Evolutionary conservation across 345 rosid species (phyloP), one percentile per base, ranked within the genome.

Genomic region (Arabidopsis arenosa): DNA sequence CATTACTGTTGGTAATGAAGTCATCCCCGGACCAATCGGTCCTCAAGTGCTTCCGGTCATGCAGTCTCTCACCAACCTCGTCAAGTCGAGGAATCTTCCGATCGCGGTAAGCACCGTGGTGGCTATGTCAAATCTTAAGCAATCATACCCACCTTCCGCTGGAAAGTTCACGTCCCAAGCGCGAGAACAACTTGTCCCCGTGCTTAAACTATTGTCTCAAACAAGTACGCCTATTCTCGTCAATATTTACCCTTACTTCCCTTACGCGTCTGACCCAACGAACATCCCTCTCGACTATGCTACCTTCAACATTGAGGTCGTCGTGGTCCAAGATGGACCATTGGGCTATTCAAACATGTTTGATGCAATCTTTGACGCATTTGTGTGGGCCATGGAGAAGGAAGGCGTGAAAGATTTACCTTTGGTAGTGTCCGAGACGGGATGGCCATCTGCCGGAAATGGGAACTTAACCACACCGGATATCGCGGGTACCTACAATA

Each of bases 261-360:
- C 54, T 49, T 49, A 49, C 12, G 54, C 54, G 0, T 17, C 54
- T 5, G 54, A 49, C 11, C 54, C 54, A 17, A 9, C 5, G 5
- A 17, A 49, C 54, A 49, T 49, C 54, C 5, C 26, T 49, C 26
- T 49, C 2, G 54, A 15, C 54, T 49, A 49, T 8, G 54, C 54
- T 8, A 49, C 26, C 11, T 49, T 49, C 54, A 49, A 17, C 54
- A 17, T 11, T 17, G 5, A 49, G 26, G 54, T 10, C 0, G 4
- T 17, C 5, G 26, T 49, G 5, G 54, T 49, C 26, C 26, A 49
- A 17, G 54, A 49, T 17, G 54, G 54, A 17, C 54, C 54, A 49
- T 49, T 49, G 11, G 54, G 54, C 26, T 49, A 49, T 49, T 15
- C 54, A 49, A 49, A 49, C 54, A 49, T 49, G 54, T 49, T 49